These are phyloP conservation scores for Pseudocercospora cruenta DNA, from an alignment of 2,329 filamentous ascomycete species.

Conservation along the genomic window DNA sequence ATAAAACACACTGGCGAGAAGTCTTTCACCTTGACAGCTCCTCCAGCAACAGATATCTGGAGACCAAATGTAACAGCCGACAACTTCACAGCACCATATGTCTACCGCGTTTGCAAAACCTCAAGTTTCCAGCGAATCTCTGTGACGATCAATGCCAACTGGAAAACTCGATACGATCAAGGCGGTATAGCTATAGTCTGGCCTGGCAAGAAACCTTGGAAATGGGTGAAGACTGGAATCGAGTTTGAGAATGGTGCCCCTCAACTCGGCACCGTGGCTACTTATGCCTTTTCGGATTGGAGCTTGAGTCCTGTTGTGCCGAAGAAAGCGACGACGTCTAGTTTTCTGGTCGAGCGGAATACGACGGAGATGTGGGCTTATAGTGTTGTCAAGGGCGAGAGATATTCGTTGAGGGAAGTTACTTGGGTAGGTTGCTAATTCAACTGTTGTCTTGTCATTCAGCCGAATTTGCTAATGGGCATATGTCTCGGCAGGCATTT, in stretches of 20 bases:
- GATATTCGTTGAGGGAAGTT: constrained; percentile 45
- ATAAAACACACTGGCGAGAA: constrained; percentile 15
- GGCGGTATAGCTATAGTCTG: constrained; percentile 23
- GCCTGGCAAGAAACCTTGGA: constrained; percentile 7
- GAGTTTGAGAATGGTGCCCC: constrained; percentile 22
- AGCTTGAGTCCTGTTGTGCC: constrained; percentile 24
- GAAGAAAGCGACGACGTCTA: constrained; percentile 13
- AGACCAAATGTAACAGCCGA: constrained; percentile 17
- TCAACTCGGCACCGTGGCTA: constrained; percentile 22
- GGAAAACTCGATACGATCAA: constrained; percentile 25
- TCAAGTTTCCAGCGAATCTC: constrained; percentile 16
- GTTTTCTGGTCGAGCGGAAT: constrained; percentile 35
- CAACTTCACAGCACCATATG: constrained; percentile 26
- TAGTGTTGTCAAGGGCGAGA: constrained; percentile 34
- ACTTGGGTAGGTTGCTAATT: constrained; percentile 14
- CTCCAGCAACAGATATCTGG: constrained; percentile 26
- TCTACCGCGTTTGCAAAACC: constrained; percentile 20
- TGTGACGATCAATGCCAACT: constrained; percentile 22
- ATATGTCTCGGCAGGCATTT: constrained; percentile 6
- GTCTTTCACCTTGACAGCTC: constrained; percentile 24
- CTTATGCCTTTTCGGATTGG: constrained; percentile 24
- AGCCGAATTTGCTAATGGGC: background rate
- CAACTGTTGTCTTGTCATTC: background rate
- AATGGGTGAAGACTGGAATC: constrained; percentile 23
- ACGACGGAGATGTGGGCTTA: constrained; percentile 72